Percentiles rank a stretch among this genome's conserved stretches.
Conservation (phyloP, 1,139 yeast species). For the Suhomyces wounanorum region DNA sequence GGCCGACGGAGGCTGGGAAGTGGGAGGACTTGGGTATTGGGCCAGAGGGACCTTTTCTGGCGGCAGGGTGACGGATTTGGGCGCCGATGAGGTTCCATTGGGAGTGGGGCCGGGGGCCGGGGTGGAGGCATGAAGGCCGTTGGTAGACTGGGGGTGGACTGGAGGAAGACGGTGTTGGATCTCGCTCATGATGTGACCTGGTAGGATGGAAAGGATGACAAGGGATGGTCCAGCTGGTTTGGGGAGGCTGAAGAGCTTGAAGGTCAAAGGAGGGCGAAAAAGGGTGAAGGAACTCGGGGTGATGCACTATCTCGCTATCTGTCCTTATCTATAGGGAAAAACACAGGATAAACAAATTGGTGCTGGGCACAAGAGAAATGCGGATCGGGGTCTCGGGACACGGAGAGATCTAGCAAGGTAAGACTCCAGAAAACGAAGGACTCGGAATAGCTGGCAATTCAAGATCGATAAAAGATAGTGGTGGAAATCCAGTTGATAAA, state of each 20-base stretch:
- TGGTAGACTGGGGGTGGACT: slow-evolving; percentile 16
- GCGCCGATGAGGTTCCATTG: slow-evolving; percentile 9
- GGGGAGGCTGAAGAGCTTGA: neutral
- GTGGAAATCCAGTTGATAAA: slow-evolving; percentile 11
- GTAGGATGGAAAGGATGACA: neutral
- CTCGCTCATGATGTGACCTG: slow-evolving; percentile 30
- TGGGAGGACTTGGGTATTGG: slow-evolving; percentile 8
- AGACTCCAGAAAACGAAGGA: slow-evolving; percentile 6
- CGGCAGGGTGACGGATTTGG: slow-evolving; percentile 10
- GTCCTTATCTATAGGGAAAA: slow-evolving; percentile 1
- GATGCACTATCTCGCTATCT: neutral
- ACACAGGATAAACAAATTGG: neutral
- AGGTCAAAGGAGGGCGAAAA: neutral
- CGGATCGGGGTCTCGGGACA: neutral
- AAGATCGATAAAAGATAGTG: slow-evolving; percentile 6
- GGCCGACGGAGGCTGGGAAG: slow-evolving; percentile 4
- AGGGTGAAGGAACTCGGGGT: neutral
- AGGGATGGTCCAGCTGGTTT: neutral
- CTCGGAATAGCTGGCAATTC: neutral
- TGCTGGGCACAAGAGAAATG: neutral
- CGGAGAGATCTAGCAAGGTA: neutral
- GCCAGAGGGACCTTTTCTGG: slow-evolving; percentile 5
- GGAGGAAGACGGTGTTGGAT: slow-evolving; percentile 32
- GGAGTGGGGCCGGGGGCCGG: slow-evolving; percentile 9
- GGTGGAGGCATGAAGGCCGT: slow-evolving; percentile 7